Evolutionary conservation across 495 filamentous ascomycete species (phyloP), one percentile per base, ranked within the genome.

Genomic region (Lophiostoma macrostomum): DNA sequence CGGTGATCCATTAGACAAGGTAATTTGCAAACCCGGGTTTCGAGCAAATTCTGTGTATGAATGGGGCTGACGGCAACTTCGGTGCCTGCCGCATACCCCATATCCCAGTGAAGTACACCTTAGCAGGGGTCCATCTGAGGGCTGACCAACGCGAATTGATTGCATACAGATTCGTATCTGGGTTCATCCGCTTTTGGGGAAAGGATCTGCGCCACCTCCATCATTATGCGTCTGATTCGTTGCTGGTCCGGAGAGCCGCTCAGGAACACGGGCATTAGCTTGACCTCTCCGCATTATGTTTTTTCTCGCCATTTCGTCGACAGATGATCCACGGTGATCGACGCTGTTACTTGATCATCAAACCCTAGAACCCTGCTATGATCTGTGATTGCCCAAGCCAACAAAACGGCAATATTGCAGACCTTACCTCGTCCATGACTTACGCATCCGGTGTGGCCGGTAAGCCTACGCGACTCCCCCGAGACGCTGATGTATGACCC

Each of bases 181-280:
- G 25, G 13, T 46, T 54, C 39, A 37, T 1, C 50, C 49, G 28
- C 38, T n/a, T 46, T 45, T 22, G 40, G 39, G 46, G 41, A 29
- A 56, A 49, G 12, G 52, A 56, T 56, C 52, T 25, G 16, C 52
- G 52, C 42, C 27, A 46, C 40, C 3, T n/a, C 41, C 50, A 29
- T 47, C 50, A 36, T 54, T 3, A 2, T 54, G 31, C 28, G 20
- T 14, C 20, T n/a, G 4, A 48, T 56, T 32, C 12, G 28, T n/a
- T n/a, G n/a, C n/a, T n/a, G n/a, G n/a, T n/a, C n/a, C 34, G 19
- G 38, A 22, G 50, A 53, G 50, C 50, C 50, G 32, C 52, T 49
- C 43, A 49, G 52, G 52, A 14, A 52, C 49, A 40, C 27, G 48
- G 4, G n/a, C 20, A n/a, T 52, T 14, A 53, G 39, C 40, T 53